Conservation (phyloP, 345 rosid species). For the Aegle marmelos region DNA sequence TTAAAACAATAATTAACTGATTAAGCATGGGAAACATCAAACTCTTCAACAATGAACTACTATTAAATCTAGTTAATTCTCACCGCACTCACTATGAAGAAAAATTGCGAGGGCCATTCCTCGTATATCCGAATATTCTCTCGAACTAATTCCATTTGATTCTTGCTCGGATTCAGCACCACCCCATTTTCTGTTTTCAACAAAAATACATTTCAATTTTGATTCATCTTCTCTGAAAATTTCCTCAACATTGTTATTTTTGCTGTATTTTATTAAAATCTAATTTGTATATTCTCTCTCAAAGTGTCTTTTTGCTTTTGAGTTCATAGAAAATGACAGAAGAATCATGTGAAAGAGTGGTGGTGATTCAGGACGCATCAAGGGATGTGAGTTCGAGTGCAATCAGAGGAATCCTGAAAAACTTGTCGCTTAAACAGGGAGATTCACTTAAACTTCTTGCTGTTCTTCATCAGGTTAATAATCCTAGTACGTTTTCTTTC, state of each 20-base stretch:
- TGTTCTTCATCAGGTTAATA: slow-evolving; percentile 61
- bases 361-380: slow-evolving; percentile 50
- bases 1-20: no score
- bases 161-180: slow-evolving; percentile 29
- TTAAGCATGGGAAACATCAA: slow-evolving; percentile 2
- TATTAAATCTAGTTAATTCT: no score
- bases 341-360: slow-evolving; percentile 30
- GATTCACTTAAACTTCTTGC: slow-evolving; percentile 41
- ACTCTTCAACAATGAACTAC: background rate
- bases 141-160: slow-evolving; percentile 16
- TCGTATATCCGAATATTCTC: slow-evolving; percentile 32
- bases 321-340: slow-evolving; percentile 23
- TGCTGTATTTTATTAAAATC: no score
- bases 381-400: slow-evolving; percentile 35
- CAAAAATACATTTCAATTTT: no score
- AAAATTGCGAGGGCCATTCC: background rate
- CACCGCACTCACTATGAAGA: no score
- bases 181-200: background rate
- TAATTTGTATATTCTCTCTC: no score
- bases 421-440: slow-evolving; percentile 43
- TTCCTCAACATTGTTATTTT: no score
- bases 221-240: no score
- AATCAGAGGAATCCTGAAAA: slow-evolving; percentile 21
- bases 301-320: no score
- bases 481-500: slow-evolving; percentile 59